Conservation (phyloP, 345 rosid genomes). For the Murraya koenigii region DNA sequence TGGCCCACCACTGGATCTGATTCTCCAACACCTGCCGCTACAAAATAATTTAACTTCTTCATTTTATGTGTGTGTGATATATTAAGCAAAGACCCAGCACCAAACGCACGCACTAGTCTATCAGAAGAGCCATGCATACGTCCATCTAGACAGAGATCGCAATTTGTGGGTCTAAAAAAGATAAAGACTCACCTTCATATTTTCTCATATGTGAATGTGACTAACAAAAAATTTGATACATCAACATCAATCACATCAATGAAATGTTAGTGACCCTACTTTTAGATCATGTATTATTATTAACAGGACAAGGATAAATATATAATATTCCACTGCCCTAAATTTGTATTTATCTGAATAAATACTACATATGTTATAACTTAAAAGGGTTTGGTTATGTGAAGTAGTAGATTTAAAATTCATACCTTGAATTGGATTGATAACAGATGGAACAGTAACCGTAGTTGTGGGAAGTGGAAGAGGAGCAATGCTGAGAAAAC, state of each 20-base stretch:
- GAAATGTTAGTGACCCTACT: constrained; percentile 1
- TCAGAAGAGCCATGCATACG: constrained; percentile 47
- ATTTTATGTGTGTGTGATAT: background rate
- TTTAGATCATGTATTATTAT: background rate
- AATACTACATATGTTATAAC: no score
- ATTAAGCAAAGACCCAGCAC: background rate
- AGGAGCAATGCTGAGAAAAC: constrained; percentile 18
- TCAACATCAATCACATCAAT: constrained; percentile 18
- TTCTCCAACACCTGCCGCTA: constrained; percentile 34
- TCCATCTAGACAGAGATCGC: constrained; percentile 26
- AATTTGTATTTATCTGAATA: background rate
- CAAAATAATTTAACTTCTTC: constrained; percentile 1
- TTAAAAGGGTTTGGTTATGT: no score
- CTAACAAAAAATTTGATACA: constrained; percentile 5
- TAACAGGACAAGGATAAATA: background rate
- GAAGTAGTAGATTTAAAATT: background rate
- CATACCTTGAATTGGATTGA: constrained; percentile 47
- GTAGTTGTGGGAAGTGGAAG: constrained; percentile 21
- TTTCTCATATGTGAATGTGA: background rate
- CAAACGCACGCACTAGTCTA: constrained; percentile 21
- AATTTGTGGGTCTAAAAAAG: constrained; percentile 17
- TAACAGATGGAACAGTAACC: constrained; percentile 40
- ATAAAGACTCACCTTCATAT: constrained; percentile 9
- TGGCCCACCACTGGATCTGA: constrained; percentile 9
- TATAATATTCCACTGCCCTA: background rate